These are phyloP conservation scores for Termitomyces sp. DNA, from an alignment of 768 basidiomycete species.

Conservation along the genomic window DNA sequence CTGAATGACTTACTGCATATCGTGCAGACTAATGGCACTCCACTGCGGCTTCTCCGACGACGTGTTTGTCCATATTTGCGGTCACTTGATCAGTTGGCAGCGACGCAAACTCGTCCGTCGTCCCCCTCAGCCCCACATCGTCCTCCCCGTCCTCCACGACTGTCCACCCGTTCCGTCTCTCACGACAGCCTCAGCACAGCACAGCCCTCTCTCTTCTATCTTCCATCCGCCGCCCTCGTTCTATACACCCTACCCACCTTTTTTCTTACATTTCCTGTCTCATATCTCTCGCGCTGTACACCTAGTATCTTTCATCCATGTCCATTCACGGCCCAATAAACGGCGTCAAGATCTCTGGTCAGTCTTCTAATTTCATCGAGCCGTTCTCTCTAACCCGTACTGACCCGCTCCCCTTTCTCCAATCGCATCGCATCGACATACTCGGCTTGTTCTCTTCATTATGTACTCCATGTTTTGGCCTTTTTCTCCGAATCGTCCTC, in stretches of 20 bases:
- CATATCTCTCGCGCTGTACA: constrained; percentile 7
- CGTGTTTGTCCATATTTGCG: constrained; percentile 25
- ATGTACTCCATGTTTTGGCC: constrained; percentile 4
- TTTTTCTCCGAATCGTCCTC: constrained; percentile 25
- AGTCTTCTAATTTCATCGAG: constrained; percentile 27
- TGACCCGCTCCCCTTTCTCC: constrained; percentile 12
- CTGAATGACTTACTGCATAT: background rate
- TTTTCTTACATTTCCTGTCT: constrained; percentile 10
- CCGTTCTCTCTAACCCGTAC: constrained; percentile 21
- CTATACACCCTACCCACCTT: constrained; percentile 9
- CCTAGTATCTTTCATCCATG: constrained; percentile 36
- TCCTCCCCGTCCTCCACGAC: background rate
- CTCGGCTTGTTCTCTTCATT: background rate
- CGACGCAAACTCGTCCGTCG: constrained; percentile 14
- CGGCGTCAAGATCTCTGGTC: constrained; percentile 82
- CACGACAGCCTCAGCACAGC: background rate
- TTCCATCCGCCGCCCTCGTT: constrained; percentile 13
- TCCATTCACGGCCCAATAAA: constrained; percentile 78
- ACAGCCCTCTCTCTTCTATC: constrained; percentile 7
- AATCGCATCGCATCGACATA: constrained; percentile 19
- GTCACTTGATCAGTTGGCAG: constrained; percentile 27
- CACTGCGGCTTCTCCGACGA: background rate
- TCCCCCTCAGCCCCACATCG: constrained; percentile 9
- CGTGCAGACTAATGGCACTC: background rate
- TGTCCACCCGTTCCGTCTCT: background rate